These are phyloP conservation scores for Epithele typhae DNA, from an alignment of 768 basidiomycete species.

Conservation along the genomic window DNA sequence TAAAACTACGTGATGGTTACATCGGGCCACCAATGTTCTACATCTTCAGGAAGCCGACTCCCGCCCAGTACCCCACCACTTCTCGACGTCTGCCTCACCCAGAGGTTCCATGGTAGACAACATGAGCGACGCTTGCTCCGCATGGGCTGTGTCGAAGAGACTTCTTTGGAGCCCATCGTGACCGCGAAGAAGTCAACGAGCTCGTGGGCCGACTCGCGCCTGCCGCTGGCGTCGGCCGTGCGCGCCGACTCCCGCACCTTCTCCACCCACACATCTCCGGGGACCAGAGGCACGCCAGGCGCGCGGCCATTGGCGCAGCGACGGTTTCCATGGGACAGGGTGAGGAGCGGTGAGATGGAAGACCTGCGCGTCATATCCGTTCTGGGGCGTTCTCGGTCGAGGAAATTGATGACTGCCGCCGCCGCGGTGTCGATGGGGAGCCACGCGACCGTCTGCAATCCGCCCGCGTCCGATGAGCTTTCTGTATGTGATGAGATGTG, in stretches of 20 bases:
- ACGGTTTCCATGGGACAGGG: slow-evolving; percentile 22
- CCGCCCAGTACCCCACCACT: too few relatives aligned
- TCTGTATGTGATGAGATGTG: neutral
- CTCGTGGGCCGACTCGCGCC: slow-evolving; percentile 13
- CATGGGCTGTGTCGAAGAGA: too few relatives aligned
- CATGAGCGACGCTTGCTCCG: too few relatives aligned
- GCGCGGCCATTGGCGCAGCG: slow-evolving; percentile 13
- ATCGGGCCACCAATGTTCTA: too few relatives aligned
- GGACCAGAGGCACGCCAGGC: slow-evolving; percentile 17
- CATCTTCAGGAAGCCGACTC: too few relatives aligned
- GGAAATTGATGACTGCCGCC: slow-evolving; percentile 6
- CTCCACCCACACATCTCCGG: slow-evolving; percentile 23
- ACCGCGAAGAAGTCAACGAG: slow-evolving; percentile 11
- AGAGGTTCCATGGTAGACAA: too few relatives aligned
- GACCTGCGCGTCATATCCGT: slow-evolving; percentile 16
- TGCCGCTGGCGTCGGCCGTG: slow-evolving; percentile 1
- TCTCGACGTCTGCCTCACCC: too few relatives aligned
- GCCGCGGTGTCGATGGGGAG: slow-evolving; percentile 13
- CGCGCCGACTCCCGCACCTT: slow-evolving; percentile 1
- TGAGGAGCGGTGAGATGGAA: slow-evolving; percentile 26
- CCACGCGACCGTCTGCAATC: slow-evolving; percentile 9
- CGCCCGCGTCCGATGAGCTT: neutral
- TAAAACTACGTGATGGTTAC: too few relatives aligned
- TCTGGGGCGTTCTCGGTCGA: too few relatives aligned
- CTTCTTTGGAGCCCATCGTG: too few relatives aligned